Evolutionary conservation across 805 yeast species (phyloP).

Genomic region (Metschnikowia colocasiae): DNA sequence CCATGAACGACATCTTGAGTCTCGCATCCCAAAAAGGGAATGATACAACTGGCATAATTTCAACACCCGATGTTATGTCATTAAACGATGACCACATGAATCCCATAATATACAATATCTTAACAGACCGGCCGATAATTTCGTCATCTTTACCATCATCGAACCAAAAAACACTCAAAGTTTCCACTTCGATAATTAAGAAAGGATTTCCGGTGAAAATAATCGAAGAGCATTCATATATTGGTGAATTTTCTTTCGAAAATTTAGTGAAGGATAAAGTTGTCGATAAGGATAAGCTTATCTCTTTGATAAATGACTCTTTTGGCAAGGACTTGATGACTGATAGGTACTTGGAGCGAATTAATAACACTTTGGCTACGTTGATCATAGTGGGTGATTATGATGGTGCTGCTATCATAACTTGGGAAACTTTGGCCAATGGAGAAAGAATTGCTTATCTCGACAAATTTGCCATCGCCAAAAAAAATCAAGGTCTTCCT

Average conservation of each 20-base stretch:
- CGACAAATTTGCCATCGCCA: constrained; percentile 90
- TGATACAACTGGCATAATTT: constrained; percentile 75
- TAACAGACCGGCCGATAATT: constrained; percentile 87
- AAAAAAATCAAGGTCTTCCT: constrained; percentile 80
- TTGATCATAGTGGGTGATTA: constrained; percentile 88
- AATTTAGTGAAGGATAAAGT: constrained; percentile 33
- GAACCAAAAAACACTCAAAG: constrained; percentile 49
- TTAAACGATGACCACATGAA: constrained; percentile 52
- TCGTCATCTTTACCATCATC: constrained; percentile 84
- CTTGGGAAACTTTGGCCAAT: constrained; percentile 56
- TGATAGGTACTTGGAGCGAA: constrained; percentile 61
- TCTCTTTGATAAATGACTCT: constrained; percentile 68
- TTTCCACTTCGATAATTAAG: constrained; percentile 75
- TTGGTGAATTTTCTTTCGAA: constrained; percentile 37
- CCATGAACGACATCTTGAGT: constrained; percentile 57
- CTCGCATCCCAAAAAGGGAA: constrained; percentile 43
- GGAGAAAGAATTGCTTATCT: constrained; percentile 60
- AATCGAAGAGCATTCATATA: constrained; percentile 28
- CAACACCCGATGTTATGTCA: constrained; percentile 77
- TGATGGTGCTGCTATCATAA: constrained; percentile 91
- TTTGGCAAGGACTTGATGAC: constrained; percentile 67
- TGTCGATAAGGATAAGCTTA: constrained; percentile 56
- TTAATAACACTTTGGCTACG: constrained; percentile 65
- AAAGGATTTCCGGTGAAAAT: constrained; percentile 64
- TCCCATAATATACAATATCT: constrained; percentile 83